Conservation (phyloP, 331 rosid species). For the Cydonia oblonga region DNA sequence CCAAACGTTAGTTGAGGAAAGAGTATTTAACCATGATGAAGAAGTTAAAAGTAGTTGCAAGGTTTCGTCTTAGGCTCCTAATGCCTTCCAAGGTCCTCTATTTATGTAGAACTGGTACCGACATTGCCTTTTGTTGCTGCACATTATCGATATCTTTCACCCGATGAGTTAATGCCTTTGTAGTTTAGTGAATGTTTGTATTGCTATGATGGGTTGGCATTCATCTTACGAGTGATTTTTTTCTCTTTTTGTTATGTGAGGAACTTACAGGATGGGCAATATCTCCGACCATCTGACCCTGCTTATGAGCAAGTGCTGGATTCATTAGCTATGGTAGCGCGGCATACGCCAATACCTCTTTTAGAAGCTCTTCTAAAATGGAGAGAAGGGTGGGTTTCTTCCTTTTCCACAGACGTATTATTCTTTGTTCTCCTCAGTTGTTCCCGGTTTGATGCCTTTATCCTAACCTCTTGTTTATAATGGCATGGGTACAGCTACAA, state of each 20-base stretch:
- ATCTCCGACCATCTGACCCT: slow-evolving; percentile 95
- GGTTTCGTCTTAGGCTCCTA: background rate
- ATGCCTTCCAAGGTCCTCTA: background rate
- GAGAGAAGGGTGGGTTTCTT: slow-evolving; percentile 60
- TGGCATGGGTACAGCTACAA: background rate
- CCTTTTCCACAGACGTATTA: too few species aligned
- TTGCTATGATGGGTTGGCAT: background rate
- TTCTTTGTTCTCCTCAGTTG: too few species aligned
- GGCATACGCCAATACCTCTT: slow-evolving; percentile 95
- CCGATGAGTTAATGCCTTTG: background rate
- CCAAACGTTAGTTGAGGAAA: background rate
- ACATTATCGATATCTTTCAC: background rate
- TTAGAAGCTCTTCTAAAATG: slow-evolving; percentile 84
- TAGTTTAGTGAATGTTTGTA: background rate
- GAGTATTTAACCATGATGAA: background rate
- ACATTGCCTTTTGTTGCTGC: background rate
- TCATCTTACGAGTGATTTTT: background rate
- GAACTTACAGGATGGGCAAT: slow-evolving; percentile 70
- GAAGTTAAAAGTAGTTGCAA: background rate
- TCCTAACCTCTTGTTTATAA: background rate
- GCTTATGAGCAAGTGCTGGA: slow-evolving; percentile 97
- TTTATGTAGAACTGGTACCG: background rate
- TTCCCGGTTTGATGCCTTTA: background rate
- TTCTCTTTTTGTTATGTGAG: background rate
- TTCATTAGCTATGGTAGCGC: slow-evolving; percentile 95